phyloP scores from a whole-genome alignment of 2,329 filamentous ascomycete species.

The Piedraia hortae region DNA sequence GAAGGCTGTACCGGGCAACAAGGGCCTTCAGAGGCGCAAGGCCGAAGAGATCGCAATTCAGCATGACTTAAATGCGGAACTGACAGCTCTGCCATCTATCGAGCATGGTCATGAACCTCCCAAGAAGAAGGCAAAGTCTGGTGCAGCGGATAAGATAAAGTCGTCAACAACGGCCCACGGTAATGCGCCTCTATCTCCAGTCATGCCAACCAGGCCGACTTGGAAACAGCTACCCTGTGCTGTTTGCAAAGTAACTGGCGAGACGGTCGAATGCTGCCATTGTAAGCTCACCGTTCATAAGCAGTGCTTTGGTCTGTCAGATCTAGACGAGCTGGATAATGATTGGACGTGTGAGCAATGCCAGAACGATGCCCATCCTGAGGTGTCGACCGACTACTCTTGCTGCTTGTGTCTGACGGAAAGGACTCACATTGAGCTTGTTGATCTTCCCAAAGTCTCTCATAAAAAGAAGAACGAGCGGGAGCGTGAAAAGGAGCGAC shows the following conservation, averaged over 20 bases:
- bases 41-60: no score
- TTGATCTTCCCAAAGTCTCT: constrained; percentile 51
- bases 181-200: constrained; percentile 35
- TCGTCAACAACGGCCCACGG: no score
- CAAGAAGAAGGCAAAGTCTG: constrained; percentile 32
- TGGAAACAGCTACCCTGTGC: constrained; percentile 59
- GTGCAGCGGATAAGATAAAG: constrained; percentile 16
- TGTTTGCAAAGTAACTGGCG: constrained; percentile 51
- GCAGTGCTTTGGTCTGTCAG: constrained; percentile 70
- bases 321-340: constrained; percentile 26
- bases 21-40: constrained; percentile 61
- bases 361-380: constrained; percentile 70
- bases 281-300: constrained; percentile 81
- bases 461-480: constrained; percentile 81
- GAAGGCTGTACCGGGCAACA: constrained; percentile 59
- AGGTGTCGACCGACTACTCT: constrained; percentile 80
- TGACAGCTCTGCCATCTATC: constrained; percentile 16
- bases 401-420: constrained; percentile 78
- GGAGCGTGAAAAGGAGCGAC: constrained; percentile 62
- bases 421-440: constrained; percentile 53
- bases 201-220: constrained; percentile 49
- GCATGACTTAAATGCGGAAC: constrained; percentile 64
- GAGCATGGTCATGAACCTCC: constrained; percentile 20
- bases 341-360: constrained; percentile 87
- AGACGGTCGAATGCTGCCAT: constrained; percentile 50